Evolutionary conservation across 2,329 filamentous ascomycete species (phyloP).

Genomic region (Nectriaceae sp.): DNA sequence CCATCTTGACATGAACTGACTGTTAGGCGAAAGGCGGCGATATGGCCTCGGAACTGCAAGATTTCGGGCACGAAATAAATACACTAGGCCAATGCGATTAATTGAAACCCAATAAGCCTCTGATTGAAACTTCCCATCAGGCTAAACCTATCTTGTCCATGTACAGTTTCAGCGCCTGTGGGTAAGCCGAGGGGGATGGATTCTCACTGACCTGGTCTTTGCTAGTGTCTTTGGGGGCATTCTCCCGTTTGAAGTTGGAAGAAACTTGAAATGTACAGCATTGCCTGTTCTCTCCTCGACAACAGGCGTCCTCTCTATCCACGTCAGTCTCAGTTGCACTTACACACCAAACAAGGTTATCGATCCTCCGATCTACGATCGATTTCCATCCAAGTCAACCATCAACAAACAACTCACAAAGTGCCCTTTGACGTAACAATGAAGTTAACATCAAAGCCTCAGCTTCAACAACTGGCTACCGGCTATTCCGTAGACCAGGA

Average conservation of each 20-base stretch:
- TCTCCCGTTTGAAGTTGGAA: too few species aligned
- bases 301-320: background rate
- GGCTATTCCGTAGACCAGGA: background rate
- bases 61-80: background rate
- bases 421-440: constrained; percentile 1
- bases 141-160: constrained; percentile 13
- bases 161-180: constrained; percentile 14
- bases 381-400: background rate
- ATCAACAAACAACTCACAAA: too few species aligned
- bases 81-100: background rate
- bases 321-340: background rate
- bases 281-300: too few species aligned
- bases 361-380: constrained; percentile 2
- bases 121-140: constrained; percentile 2
- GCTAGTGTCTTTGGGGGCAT: too few species aligned
- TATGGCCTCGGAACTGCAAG: too few species aligned
- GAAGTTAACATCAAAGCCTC: background rate
- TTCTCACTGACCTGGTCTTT: constrained; percentile 1
- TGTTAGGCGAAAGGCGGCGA: too few species aligned
- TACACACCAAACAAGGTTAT: background rate
- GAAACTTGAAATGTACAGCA: too few species aligned
- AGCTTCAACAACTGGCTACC: background rate
- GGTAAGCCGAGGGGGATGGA: background rate
- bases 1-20: too few species aligned
- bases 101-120: constrained; percentile 19